Base-by-base conservation (phyloP, 2,329 filamentous ascomycete species). In the Aspergillus brasiliensis region DNA sequence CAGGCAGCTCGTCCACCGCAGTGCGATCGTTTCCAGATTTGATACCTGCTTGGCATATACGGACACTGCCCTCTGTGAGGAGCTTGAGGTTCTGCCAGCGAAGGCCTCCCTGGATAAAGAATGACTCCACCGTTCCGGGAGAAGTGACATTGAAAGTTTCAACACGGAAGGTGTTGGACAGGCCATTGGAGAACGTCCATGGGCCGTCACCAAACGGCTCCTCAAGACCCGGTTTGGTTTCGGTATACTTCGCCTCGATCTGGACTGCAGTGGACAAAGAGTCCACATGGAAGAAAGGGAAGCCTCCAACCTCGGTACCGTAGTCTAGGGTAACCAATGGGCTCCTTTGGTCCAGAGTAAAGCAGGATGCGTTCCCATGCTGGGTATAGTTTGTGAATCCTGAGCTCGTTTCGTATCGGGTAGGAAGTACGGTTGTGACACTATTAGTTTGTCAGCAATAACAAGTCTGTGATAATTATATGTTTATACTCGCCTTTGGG, bases 131-230 rank as follows among this genome's bases (percentile, higher is more conserved):
- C 6, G 28, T 54, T 17, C 64, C 62, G 4, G 62, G 19, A 1
- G 53, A 19, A 1, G 57, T 65, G 51, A 66, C 44, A 31, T 65
- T 65, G 56, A 66, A 66, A 3, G 64, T 65, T 51, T 66, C 64
- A 6, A 63, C 57, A 7, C 61, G 60, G 23, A 62, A 59, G 3
- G 57, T 61, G 28, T 65, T 65, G 5, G 63, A 40, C 0, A 66
- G 53, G 1, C 61, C 58, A 19, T 61, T 66, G n/a, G 57, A 40
- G 31, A 65, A 66, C 1, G 56, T 60, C 56, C 61, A 65, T 0
- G 64, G 64, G 1, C 64, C 64, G 42, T 66, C 64, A 5, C 51
- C 56, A 25, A 55, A 63, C 15, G 59, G 56, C 7, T 51, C 44
- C 2, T 62, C 57, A n/a, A 65, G 44, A 10, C 62, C 64, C n/a